These are phyloP conservation scores for Warburgia ugandensis DNA, from an alignment of 164 flowering plant species.

Conservation along the genomic window DNA sequence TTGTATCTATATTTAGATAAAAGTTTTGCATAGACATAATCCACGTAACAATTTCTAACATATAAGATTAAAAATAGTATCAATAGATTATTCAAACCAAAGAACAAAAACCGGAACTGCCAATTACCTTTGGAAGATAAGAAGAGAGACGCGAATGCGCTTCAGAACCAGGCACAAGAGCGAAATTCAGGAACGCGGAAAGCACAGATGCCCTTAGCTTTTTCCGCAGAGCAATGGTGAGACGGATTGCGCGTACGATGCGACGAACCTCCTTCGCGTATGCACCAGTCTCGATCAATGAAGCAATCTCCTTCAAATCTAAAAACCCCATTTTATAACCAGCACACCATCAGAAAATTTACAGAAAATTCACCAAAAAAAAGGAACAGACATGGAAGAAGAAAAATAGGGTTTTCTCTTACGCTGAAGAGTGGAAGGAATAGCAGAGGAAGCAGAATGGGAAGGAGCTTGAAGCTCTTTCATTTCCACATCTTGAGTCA, in stretches of 20 bases:
- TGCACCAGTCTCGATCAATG: conserved; percentile 65
- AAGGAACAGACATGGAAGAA: background rate
- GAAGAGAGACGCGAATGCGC: conserved; percentile 42
- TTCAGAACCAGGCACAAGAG: conserved; percentile 66
- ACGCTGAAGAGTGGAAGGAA: conserved; percentile 58
- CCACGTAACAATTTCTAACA: too few species aligned
- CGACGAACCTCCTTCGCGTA: conserved; percentile 64
- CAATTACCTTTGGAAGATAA: conserved; percentile 85
- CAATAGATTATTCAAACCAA: too few species aligned
- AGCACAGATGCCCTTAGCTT: conserved; percentile 57
- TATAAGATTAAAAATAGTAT: too few species aligned
- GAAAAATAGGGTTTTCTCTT: conserved; percentile 9
- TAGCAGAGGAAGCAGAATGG: conserved; percentile 36
- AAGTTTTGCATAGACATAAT: too few species aligned
- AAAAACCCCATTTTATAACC: too few species aligned
- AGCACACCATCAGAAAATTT: background rate
- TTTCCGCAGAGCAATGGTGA: conserved; percentile 56
- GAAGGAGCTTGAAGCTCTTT: conserved; percentile 54
- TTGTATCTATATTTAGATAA: too few species aligned
- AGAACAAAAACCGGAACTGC: too few species aligned
- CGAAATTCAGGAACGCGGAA: conserved; percentile 49
- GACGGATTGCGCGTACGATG: conserved; percentile 59
- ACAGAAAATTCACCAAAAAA: background rate
- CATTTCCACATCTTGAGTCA: conserved; percentile 89
- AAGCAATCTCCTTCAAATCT: conserved; percentile 81